Conservation (phyloP, 345 rosid species). For the Lepidium africanum region DNA sequence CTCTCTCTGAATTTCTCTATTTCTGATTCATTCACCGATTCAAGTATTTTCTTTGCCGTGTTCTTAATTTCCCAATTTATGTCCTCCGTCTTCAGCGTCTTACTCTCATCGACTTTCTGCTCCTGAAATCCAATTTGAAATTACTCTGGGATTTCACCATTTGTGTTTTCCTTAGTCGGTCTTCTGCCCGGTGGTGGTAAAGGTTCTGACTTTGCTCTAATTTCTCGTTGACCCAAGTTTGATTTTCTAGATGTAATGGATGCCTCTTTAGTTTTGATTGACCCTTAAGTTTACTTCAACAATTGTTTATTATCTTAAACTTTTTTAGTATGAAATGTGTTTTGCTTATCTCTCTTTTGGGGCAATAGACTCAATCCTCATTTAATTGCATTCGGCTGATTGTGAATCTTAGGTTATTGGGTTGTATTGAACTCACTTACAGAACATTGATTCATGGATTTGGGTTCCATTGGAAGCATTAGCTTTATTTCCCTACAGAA, state of each 20-base stretch:
- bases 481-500: background rate
- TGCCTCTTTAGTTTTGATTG: background rate
- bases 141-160: background rate
- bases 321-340: background rate
- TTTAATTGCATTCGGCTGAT: background rate
- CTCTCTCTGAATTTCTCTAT: background rate
- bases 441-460: background rate
- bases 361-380: background rate
- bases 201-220: background rate
- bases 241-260: background rate
- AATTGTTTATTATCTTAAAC: background rate
- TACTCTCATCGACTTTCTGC: background rate
- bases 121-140: background rate
- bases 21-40: background rate
- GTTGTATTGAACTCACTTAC: background rate
- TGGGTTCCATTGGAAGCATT: background rate
- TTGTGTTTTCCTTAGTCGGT: background rate
- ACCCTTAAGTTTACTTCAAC: background rate
- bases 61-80: background rate
- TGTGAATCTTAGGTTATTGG: background rate
- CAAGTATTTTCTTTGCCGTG: background rate
- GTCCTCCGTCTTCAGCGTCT: background rate
- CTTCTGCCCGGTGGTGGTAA: background rate
- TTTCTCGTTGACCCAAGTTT: background rate
- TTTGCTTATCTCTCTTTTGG: background rate